phyloP scores from a whole-genome alignment of 805 yeast genomes.

The Monosporozyma unispora region DNA sequence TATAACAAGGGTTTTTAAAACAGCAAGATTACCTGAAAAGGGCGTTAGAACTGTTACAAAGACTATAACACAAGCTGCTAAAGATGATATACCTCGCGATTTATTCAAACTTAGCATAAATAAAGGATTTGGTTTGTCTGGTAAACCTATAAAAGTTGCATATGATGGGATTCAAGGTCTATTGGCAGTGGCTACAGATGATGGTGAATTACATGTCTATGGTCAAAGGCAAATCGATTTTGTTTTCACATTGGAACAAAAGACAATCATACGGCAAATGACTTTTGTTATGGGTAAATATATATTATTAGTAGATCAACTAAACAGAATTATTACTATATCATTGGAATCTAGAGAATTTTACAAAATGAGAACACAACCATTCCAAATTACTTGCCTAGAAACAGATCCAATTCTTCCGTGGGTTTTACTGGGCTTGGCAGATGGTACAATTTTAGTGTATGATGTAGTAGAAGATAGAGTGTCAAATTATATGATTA shows the following conservation, averaged over 20 bases:
- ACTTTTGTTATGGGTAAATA: slow-evolving; percentile 74
- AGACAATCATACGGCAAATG: slow-evolving; percentile 44
- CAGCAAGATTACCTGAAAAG: background rate
- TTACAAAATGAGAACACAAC: slow-evolving; percentile 38
- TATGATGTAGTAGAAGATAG: slow-evolving; percentile 79
- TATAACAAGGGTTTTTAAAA: background rate
- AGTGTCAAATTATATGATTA: slow-evolving; percentile 55
- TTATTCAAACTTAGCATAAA: background rate
- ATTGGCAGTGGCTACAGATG: slow-evolving; percentile 67
- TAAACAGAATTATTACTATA: slow-evolving; percentile 54
- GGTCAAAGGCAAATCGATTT: slow-evolving; percentile 80
- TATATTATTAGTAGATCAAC: slow-evolving; percentile 58
- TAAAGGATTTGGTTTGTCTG: slow-evolving; percentile 42
- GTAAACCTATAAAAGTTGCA: slow-evolving; percentile 58
- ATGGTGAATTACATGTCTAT: slow-evolving; percentile 63
- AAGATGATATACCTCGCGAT: background rate
- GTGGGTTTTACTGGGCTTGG: slow-evolving; percentile 73
- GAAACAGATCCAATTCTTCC: slow-evolving; percentile 83
- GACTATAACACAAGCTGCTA: background rate
- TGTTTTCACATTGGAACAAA: slow-evolving; percentile 44
- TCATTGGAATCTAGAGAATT: slow-evolving; percentile 58
- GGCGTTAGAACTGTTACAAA: background rate
- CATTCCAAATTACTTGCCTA: slow-evolving; percentile 47
- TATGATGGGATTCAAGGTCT: slow-evolving; percentile 52
- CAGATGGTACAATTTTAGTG: slow-evolving; percentile 61